Evolutionary conservation across 163 green algal genomes (phyloP).

Genomic region (Smithsoniella earleae): DNA sequence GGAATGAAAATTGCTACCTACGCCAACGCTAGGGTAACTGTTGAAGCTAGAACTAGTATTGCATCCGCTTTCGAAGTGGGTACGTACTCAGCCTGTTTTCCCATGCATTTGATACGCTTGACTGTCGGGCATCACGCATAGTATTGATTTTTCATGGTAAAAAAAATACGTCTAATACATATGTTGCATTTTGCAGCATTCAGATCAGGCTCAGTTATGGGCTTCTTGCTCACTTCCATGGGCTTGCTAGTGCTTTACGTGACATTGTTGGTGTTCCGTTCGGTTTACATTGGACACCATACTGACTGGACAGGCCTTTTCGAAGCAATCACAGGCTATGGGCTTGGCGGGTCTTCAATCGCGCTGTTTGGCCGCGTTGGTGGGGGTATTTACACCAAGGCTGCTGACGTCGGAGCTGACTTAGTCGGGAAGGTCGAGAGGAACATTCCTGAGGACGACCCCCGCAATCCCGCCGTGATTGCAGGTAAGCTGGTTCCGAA

Average conservation of each 20-base stretch:
- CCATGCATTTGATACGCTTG: not conserved
- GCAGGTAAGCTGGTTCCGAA: slow-evolving; percentile 44
- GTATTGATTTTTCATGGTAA: too few relatives aligned
- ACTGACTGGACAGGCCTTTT: slow-evolving; percentile 78
- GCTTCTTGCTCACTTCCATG: slow-evolving; percentile 83
- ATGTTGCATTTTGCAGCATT: slow-evolving; percentile 81
- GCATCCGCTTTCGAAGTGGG: slow-evolving; percentile 68
- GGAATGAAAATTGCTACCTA: slow-evolving; percentile 97
- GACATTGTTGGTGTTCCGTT: slow-evolving; percentile 60
- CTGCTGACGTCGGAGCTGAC: slow-evolving; percentile 96
- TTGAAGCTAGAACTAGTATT: slow-evolving; percentile 91
- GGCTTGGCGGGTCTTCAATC: slow-evolving; percentile 93
- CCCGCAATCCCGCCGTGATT: slow-evolving; percentile 86
- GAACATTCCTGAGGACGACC: slow-evolving; percentile 97
- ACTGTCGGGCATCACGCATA: too few relatives aligned
- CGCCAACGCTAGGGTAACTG: slow-evolving; percentile 86
- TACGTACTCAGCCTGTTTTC: not conserved
- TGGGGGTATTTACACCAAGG: slow-evolving; percentile 96
- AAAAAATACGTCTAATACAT: too few relatives aligned
- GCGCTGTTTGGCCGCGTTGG: slow-evolving; percentile 96
- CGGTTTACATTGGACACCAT: slow-evolving; percentile 39
- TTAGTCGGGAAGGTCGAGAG: slow-evolving; percentile 98
- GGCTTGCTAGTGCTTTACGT: slow-evolving; percentile 91
- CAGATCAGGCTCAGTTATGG: slow-evolving; percentile 94
- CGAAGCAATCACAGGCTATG: slow-evolving; percentile 94